Evolutionary conservation across 495 filamentous ascomycete genomes (phyloP).

Genomic region (Lasiosphaeris hirsuta): DNA sequence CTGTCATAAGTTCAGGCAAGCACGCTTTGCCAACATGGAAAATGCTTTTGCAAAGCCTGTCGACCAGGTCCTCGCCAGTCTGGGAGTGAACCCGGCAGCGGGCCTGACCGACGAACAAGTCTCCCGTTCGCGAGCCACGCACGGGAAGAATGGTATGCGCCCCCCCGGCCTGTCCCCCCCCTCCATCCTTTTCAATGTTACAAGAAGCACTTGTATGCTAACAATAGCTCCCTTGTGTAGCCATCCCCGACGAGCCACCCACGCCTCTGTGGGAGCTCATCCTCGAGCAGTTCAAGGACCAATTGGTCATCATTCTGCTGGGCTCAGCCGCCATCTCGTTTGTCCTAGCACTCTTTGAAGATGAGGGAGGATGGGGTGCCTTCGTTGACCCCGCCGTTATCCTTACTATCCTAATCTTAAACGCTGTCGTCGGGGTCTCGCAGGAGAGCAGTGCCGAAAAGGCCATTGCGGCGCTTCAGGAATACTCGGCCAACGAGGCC

Average conservation of each 20-base stretch:
- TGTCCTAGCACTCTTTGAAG: slow-evolving; percentile 88
- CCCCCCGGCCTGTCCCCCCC: not conserved
- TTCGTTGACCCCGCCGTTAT: slow-evolving; percentile 98
- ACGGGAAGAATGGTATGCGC: slow-evolving; percentile 81
- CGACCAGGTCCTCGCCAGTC: slow-evolving; percentile 66
- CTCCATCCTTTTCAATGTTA: not conserved
- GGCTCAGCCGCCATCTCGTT: slow-evolving; percentile 95
- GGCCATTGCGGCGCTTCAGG: slow-evolving; percentile 95
- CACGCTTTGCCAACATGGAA: slow-evolving; percentile 58
- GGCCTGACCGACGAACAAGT: slow-evolving; percentile 74
- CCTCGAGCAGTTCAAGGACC: slow-evolving; percentile 98
- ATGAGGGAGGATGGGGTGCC: slow-evolving; percentile 90
- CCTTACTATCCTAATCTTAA: slow-evolving; percentile 93
- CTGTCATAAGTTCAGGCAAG: slow-evolving; percentile 14
- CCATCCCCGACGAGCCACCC: slow-evolving; percentile 93
- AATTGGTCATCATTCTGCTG: slow-evolving; percentile 92
- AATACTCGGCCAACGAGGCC: slow-evolving; percentile 98
- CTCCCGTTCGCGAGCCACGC: slow-evolving; percentile 55
- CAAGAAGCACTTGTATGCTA: slow-evolving; percentile 2
- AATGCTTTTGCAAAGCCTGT: slow-evolving; percentile 68
- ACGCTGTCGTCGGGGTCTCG: slow-evolving; percentile 94
- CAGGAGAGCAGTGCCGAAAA: slow-evolving; percentile 99
- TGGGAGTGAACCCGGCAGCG: slow-evolving; percentile 60
- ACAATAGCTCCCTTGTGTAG: slow-evolving; percentile 43
- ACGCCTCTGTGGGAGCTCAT: slow-evolving; percentile 96